Conservation (phyloP, 73 alveolate genomes). For the Tetrahymena elliotti region DNA sequence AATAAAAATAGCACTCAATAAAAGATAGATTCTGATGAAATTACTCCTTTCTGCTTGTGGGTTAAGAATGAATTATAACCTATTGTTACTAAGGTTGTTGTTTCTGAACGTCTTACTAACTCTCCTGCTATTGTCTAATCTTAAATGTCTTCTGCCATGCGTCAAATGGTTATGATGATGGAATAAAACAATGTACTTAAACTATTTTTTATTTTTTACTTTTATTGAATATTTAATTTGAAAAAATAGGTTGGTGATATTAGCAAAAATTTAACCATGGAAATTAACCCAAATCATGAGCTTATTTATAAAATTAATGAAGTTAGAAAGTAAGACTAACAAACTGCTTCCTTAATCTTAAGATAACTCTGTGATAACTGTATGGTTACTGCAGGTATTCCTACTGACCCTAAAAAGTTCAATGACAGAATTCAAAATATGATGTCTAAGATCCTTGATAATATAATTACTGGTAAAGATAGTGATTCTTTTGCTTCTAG, state of each 20-base stretch:
- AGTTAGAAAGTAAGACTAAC: slow-evolving; percentile 50
- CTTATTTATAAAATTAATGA: slow-evolving; percentile 46
- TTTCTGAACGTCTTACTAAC: slow-evolving; percentile 62
- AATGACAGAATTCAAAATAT: slow-evolving; percentile 40
- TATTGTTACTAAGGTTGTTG: slow-evolving; percentile 48
- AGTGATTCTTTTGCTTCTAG: background rate
- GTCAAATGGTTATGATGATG: slow-evolving; percentile 62
- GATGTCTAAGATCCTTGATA: slow-evolving; percentile 11
- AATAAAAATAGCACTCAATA: background rate
- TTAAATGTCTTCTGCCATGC: slow-evolving; percentile 54
- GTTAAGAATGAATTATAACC: slow-evolving; percentile 62
- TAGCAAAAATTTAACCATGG: slow-evolving; percentile 45
- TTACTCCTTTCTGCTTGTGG: slow-evolving; percentile 71
- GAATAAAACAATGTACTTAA: slow-evolving; percentile 16
- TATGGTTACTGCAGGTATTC: slow-evolving; percentile 40
- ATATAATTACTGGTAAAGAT: slow-evolving; percentile 10
- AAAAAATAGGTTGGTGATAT: background rate
- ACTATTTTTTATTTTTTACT: background rate
- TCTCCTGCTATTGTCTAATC: slow-evolving; percentile 68
- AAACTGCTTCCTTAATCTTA: slow-evolving; percentile 39
- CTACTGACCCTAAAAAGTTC: slow-evolving; percentile 17
- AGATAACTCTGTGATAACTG: slow-evolving; percentile 51
- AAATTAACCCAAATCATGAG: slow-evolving; percentile 56
- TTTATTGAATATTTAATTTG: background rate
- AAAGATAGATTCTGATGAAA: slow-evolving; percentile 49